Base-by-base conservation (phyloP, 2,329 filamentous ascomycete species). In the Xylariales sp. region DNA sequence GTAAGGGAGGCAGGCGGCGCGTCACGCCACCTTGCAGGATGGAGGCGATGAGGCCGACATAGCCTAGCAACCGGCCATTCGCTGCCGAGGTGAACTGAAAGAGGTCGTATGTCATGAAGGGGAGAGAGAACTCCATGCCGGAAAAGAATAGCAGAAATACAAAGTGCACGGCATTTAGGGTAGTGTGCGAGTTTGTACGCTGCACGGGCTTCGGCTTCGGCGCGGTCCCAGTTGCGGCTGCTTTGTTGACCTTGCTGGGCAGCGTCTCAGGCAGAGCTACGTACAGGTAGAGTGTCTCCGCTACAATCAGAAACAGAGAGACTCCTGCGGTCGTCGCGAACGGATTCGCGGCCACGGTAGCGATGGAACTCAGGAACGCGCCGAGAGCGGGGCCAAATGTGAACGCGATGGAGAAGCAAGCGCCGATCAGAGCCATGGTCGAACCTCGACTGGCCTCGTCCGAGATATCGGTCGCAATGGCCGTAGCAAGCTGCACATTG, bases 101-200 rank as follows among this genome's bases (percentile, higher is more conserved):
- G 32, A 98, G 78, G 40, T 95, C 91, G 55, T 93, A 95, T 0
- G 91, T 97, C 80, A 98, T 90, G 62, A 98, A 98, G 0, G 93
- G 90, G 3, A 98, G 76, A 1, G 89, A 95, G 63, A 95, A 97
- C 61, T 98, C 93, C 85, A 98, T 91, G 46, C 93, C 93, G 2
- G 88, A 95, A 67, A 98, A 98, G 66, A 95, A 95, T 10, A 98
- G 80, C 45, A 98, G 81, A 64, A 98, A 98, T 34, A 84, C 68
- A 57, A 97, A 85, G 64, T 98, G 93, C 0, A 88, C 82, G 2
- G 84, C 66, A 60, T 96, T 96, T 34, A 98, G 80, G 10, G 95
- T 61, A 21, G 79, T 66, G 51, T 93, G 88, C 3, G 85, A 88
- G 65, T 97, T 97, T 3, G 88, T 95, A 44, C 85, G 73, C 52